A percentile compares a stretch with the other conserved stretches of the same genome.
Evolutionary conservation across 495 filamentous ascomycete genomes (phyloP).

Genomic region (Annulohypoxylon stygium): DNA sequence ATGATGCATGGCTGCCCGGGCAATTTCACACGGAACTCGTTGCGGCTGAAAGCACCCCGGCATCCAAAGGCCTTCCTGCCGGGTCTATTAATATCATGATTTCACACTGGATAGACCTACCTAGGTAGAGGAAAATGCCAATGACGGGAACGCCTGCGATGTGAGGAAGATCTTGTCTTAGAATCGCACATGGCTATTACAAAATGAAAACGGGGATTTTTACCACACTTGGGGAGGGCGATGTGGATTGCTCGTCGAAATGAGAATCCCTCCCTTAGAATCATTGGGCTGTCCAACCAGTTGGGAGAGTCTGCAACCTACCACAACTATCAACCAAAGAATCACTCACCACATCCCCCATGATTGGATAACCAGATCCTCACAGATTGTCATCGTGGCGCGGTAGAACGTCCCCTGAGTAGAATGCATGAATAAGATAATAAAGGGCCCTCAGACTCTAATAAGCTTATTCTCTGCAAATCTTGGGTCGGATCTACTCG

Average conservation of each 20-base stretch:
- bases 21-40: conserved; percentile 18
- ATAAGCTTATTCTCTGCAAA: conserved; percentile 11
- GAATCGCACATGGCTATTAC: conserved; percentile 11
- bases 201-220: conserved; percentile 4
- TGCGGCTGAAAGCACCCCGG: conserved; percentile 30
- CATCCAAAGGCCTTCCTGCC: conserved; percentile 1
- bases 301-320: conserved; percentile 9
- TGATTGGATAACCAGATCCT: conserved; percentile 24
- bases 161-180: not conserved
- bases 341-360: not conserved
- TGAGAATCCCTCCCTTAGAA: not conserved
- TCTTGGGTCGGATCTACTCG: conserved; percentile 3
- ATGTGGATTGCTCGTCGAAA: conserved; percentile 9
- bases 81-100: conserved; percentile 29
- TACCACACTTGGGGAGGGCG: conserved; percentile 14
- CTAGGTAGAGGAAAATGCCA: conserved; percentile 9
- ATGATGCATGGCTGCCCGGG: conserved; percentile 18
- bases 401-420: conserved; percentile 16
- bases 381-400: conserved; percentile 15
- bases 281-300: conserved; percentile 13
- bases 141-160: conserved; percentile 6
- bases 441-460: not conserved
- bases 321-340: conserved; percentile 2
- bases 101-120: conserved; percentile 11
- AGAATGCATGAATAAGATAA: conserved; percentile 10